Conservation (phyloP, 257 asterid genomes). For the Fraxinus excelsior region DNA sequence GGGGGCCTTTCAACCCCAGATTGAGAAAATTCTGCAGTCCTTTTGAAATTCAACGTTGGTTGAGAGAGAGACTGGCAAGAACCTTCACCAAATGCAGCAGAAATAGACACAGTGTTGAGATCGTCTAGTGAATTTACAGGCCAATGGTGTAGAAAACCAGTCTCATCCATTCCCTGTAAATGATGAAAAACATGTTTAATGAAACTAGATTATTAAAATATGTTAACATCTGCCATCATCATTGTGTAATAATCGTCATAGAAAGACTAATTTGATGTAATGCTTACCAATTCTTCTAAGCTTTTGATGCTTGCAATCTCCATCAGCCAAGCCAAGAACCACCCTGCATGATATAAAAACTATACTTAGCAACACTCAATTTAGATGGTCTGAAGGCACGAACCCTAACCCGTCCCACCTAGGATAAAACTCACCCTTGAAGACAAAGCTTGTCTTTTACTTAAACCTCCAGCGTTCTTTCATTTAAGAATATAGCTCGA, state of each 20-base stretch:
- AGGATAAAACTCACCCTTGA: slow-evolving; percentile 21
- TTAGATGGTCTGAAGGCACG: background rate
- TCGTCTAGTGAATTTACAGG: slow-evolving; percentile 50
- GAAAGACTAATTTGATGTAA: background rate
- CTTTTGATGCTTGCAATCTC: slow-evolving; percentile 54
- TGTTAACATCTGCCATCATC: background rate
- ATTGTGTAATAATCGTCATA: background rate
- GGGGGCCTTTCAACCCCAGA: slow-evolving; percentile 36
- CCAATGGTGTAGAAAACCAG: slow-evolving; percentile 58
- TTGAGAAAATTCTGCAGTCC: slow-evolving; percentile 36
- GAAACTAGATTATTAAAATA: too few species aligned
- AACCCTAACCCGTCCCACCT: too few species aligned
- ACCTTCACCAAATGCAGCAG: slow-evolving; percentile 40
- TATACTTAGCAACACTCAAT: background rate
- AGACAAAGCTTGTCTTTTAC: slow-evolving; percentile 33
- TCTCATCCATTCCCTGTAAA: slow-evolving; percentile 61
- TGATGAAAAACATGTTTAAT: background rate
- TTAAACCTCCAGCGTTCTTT: slow-evolving; percentile 20
- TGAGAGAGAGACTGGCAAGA: slow-evolving; percentile 26
- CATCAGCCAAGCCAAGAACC: slow-evolving; percentile 27
- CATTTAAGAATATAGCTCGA: slow-evolving; percentile 15
- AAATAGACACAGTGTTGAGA: slow-evolving; percentile 34
- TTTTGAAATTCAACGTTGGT: slow-evolving; percentile 35
- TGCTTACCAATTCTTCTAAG: slow-evolving; percentile 60
- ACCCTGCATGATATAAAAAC: slow-evolving; percentile 31